These are phyloP conservation scores for Miscanthus lutarioriparius DNA, from an alignment of 176 grass and related monocot species.

Conservation along the genomic window DNA sequence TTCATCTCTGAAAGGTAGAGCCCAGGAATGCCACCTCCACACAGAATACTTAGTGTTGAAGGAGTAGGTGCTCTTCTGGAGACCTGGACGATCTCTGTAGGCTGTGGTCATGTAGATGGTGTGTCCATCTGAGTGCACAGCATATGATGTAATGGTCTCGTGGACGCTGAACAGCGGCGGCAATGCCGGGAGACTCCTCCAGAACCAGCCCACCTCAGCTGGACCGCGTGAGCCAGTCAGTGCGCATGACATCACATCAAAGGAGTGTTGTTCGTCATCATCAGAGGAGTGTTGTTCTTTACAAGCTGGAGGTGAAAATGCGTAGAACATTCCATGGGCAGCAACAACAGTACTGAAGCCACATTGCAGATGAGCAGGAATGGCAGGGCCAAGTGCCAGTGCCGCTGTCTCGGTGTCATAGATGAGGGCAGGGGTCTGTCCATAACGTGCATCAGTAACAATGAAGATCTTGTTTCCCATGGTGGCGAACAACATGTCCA, in stretches of 20 bases:
- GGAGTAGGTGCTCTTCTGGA: background rate
- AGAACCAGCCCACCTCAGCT: background rate
- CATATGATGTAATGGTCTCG: background rate
- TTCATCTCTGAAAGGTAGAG: background rate
- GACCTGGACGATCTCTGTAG: background rate
- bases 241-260: conserved; percentile 4
- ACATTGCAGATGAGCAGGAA: background rate
- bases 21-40: conserved; percentile 12
- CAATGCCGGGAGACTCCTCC: background rate
- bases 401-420: background rate
- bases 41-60: background rate
- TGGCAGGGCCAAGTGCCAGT: background rate
- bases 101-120: conserved; percentile 12
- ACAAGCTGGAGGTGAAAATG: background rate
- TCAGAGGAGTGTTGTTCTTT: no score
- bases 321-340: background rate
- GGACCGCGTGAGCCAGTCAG: background rate
- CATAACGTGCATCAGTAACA: background rate
- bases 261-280: background rate
- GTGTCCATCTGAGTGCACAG: background rate
- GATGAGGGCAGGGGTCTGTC: background rate
- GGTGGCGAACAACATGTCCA: background rate
- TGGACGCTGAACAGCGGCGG: background rate
- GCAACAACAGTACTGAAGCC: background rate
- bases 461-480: background rate